Percentiles rank a stretch among this genome's conserved stretches.
Evolutionary conservation across 352 stramenopile genomes (phyloP).

Genomic region (Phytophthora macrochlamydospora): DNA sequence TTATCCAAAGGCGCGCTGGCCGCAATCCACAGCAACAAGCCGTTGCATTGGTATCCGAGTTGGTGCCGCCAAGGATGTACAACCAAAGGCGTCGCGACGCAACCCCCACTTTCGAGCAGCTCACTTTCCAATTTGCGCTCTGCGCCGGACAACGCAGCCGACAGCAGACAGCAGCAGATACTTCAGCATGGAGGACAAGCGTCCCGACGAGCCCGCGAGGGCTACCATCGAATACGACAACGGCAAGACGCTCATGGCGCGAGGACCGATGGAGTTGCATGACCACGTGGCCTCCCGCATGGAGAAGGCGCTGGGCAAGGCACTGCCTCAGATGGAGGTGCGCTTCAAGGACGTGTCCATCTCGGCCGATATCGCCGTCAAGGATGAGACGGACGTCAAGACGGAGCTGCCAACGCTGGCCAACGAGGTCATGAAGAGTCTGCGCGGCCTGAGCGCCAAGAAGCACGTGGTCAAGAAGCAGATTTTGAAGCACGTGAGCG

Average conservation of each 20-base stretch:
- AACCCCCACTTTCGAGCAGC: too few relatives aligned
- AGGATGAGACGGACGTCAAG: slow-evolving; percentile 21
- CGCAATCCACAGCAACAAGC: too few relatives aligned
- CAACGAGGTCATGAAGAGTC: slow-evolving; percentile 45
- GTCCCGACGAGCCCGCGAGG: too few relatives aligned
- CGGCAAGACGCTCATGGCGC: slow-evolving; percentile 25
- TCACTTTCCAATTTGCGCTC: too few relatives aligned
- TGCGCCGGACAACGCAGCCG: too few relatives aligned
- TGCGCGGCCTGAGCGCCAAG: slow-evolving; percentile 30
- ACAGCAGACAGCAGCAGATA: too few relatives aligned
- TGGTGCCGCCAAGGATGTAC: too few relatives aligned
- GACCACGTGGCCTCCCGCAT: slow-evolving; percentile 42
- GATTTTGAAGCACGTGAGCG: slow-evolving; percentile 37
- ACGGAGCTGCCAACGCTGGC: slow-evolving; percentile 48
- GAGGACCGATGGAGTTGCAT: slow-evolving; percentile 46
- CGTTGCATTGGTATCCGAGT: too few relatives aligned
- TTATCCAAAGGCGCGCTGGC: too few relatives aligned
- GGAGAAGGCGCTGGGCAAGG: slow-evolving; percentile 40
- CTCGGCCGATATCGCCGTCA: slow-evolving; percentile 45
- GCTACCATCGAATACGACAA: too few relatives aligned
- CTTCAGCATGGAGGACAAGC: too few relatives aligned
- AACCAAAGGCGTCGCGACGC: too few relatives aligned
- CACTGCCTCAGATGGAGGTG: slow-evolving; percentile 65
- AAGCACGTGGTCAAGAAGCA: slow-evolving; percentile 30
- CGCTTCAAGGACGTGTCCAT: slow-evolving; percentile 57